These are phyloP conservation scores for Paraphaeosphaeria sporulosa DNA, from an alignment of 2,329 filamentous ascomycete species.

Conservation along the genomic window DNA sequence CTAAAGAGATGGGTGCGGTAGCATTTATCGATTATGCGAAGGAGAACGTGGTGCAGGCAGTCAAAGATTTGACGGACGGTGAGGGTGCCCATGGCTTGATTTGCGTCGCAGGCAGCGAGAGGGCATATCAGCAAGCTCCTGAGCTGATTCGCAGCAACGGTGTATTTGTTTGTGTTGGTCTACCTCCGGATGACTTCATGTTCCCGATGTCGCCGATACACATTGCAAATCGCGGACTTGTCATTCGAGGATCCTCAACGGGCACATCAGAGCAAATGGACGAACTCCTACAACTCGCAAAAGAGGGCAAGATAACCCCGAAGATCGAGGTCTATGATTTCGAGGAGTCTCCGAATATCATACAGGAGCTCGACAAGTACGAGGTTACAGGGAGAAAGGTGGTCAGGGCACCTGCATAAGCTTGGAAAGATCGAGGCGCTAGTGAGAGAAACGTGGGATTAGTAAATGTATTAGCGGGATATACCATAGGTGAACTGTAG, in stretches of 20 bases:
- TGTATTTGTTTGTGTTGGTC: slow-evolving; percentile 57
- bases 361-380: slow-evolving; percentile 42
- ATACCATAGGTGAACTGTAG: not conserved
- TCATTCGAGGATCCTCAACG: slow-evolving; percentile 57
- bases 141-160: slow-evolving; percentile 55
- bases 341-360: slow-evolving; percentile 44
- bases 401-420: slow-evolving; percentile 36
- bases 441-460: not conserved
- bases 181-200: slow-evolving; percentile 53
- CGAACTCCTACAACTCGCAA: slow-evolving; percentile 53
- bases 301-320: slow-evolving; percentile 52
- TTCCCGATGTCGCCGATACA: slow-evolving; percentile 57
- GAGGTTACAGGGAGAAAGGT: slow-evolving; percentile 49
- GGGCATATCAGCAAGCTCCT: slow-evolving; percentile 55
- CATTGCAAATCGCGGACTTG: slow-evolving; percentile 56
- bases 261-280: slow-evolving; percentile 56
- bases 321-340: slow-evolving; percentile 49
- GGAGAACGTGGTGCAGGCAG: slow-evolving; percentile 50
- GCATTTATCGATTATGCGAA: slow-evolving; percentile 81
- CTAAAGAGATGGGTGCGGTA: slow-evolving; percentile 72
- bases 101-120: slow-evolving; percentile 55
- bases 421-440: not conserved
- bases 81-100: slow-evolving; percentile 57
- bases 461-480: not conserved
- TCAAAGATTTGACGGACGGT: slow-evolving; percentile 51